Base-by-base conservation (phyloP, 2,329 filamentous ascomycete species). In the Hypocrella siamensis region DNA sequence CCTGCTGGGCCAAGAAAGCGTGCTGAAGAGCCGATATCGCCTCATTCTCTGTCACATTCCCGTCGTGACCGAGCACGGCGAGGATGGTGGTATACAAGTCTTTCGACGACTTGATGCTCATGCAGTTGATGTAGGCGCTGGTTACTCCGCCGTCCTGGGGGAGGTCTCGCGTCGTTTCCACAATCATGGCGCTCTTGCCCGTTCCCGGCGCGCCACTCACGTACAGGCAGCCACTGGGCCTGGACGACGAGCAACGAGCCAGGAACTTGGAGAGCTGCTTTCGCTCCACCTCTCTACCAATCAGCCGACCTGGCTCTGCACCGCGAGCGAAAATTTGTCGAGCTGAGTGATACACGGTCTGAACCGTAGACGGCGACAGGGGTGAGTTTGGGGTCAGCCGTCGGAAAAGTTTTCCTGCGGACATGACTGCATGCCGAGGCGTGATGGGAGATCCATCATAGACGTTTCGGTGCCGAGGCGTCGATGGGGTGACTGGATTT, bases 201-300 rank as follows among this genome's bases (percentile, higher is more conserved):
- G 90, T 98, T 9, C 90, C 90, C 3, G 90, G 90, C 4, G 90
- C 90, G 0, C 90, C 90, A 44, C 86, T 94, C 42, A 98, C 79
- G 50, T 98, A 98, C 31, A 93, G 68, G 48, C 88, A 96, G 32
- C 86, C 85, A 32, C 76, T 75, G 3, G 67, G 70, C 9, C 61
- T 63, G 14, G 69, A 54, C 7, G 68, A 61, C 5, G 76, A 59
- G 42, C 75, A 73, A 31, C 68, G 66, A 25, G 70, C 60, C 31
- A 94, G 65, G 48, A 93, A 94, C 0, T 49, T 54, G 10, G 62
- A 59, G 21, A 96, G 59, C 40, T 85, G 75, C 11, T 65, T 59
- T 26, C 70, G 62, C 47, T 78, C 62, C 47, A 68, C 58, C 19
- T 93, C 82, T 28, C 86, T 75, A 30, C 86, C 86, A 34, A 93